phyloP scores from a whole-genome alignment of 805 yeast species.

The Teunomyces panamensis region DNA sequence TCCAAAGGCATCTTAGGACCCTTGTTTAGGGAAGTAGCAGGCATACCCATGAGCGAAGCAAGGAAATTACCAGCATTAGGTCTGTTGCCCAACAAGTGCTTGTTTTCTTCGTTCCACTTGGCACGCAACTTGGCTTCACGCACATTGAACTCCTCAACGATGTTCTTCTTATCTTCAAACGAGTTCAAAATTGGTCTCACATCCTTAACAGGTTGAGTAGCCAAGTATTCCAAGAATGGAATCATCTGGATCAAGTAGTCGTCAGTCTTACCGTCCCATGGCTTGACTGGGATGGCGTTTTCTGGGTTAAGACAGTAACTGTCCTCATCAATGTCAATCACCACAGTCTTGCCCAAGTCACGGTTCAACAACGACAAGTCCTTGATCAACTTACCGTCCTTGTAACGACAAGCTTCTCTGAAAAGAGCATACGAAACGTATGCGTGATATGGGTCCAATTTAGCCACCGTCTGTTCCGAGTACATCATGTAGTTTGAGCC shows the following conservation, averaged over 20 bases:
- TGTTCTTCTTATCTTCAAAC: conserved; percentile 60
- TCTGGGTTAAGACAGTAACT: conserved; percentile 84
- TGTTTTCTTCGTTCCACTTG: conserved; percentile 58
- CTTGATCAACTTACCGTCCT: conserved; percentile 85
- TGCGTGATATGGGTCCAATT: conserved; percentile 91
- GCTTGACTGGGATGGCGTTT: conserved; percentile 79
- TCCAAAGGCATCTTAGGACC: conserved; percentile 82
- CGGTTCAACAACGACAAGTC: conserved; percentile 89
- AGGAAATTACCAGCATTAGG: conserved; percentile 52
- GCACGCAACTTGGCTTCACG: conserved; percentile 77
- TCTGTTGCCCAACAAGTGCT: conserved; percentile 14
- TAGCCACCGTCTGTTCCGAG: conserved; percentile 78
- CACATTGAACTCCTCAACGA: conserved; percentile 74
- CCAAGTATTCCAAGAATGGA: conserved; percentile 92
- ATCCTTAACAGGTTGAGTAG: conserved; percentile 81
- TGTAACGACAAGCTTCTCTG: conserved; percentile 87
- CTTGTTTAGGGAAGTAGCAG: conserved; percentile 36
- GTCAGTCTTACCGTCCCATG: conserved; percentile 86
- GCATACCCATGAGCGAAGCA: conserved; percentile 63
- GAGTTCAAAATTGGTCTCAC: conserved; percentile 84
- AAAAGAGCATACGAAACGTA: conserved; percentile 81
- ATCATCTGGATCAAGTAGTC: conserved; percentile 77
- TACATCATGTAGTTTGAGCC: conserved; percentile 82
- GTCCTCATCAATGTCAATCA: conserved; percentile 74
- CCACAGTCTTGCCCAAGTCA: conserved; percentile 76